These are phyloP conservation scores for Jaapia argillacea DNA, from an alignment of 768 basidiomycete species.

Conservation along the genomic window DNA sequence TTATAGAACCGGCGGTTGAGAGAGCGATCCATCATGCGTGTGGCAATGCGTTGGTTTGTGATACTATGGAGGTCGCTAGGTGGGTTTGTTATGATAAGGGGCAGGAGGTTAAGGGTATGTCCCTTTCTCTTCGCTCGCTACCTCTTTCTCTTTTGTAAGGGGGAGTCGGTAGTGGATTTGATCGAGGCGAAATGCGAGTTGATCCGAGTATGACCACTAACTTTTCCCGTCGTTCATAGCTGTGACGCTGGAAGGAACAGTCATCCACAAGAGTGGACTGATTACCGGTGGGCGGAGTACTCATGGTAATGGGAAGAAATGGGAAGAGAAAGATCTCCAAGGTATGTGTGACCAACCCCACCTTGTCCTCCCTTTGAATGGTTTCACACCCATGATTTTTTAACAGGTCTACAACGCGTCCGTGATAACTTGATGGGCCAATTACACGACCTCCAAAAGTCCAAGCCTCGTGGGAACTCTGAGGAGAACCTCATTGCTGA, in stretches of 20 bases:
- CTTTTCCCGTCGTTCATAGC: conserved; percentile 33
- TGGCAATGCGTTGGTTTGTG: conserved; percentile 91
- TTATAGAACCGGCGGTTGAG: conserved; percentile 79
- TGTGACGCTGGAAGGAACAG: conserved; percentile 91
- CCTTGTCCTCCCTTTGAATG: neutral
- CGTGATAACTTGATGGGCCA: conserved; percentile 66
- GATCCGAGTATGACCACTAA: conserved; percentile 2
- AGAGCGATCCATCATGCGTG: conserved; percentile 96
- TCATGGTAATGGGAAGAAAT: conserved; percentile 70
- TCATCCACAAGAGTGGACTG: conserved; percentile 95
- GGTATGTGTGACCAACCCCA: conserved; percentile 46
- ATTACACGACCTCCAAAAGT: conserved; percentile 74
- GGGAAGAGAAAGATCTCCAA: conserved; percentile 91
- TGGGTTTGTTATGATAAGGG: conserved; percentile 90
- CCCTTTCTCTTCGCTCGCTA: neutral
- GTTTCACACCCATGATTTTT: too few species aligned
- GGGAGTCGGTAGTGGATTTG: neutral
- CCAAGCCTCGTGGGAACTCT: conserved; percentile 72
- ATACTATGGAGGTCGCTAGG: conserved; percentile 87
- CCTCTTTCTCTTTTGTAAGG: neutral
- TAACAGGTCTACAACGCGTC: conserved; percentile 41
- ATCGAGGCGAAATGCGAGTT: too few species aligned
- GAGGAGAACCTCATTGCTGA: conserved; percentile 75
- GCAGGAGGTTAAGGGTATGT: conserved; percentile 90
- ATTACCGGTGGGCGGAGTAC: conserved; percentile 92